phyloP scores from a whole-genome alignment of 2,329 filamentous ascomycete genomes.

The Xylaria sp. region DNA sequence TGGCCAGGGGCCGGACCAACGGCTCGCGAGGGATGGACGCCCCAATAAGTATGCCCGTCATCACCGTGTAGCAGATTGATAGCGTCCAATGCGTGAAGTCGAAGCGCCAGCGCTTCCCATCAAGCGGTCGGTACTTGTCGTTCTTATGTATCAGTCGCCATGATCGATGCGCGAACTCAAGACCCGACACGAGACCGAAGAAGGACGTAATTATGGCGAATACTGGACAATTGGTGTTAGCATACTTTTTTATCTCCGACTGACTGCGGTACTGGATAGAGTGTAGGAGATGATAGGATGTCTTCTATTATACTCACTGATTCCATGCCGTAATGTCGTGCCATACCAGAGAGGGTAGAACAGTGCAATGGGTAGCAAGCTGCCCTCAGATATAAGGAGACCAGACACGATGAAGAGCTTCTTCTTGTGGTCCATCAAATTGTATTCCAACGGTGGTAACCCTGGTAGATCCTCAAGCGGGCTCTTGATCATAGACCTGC shows the following conservation, averaged over 20 bases:
- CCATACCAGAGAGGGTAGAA: slow-evolving; percentile 46
- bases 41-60: slow-evolving; percentile 47
- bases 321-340: slow-evolving; percentile 34
- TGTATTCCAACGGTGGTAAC: slow-evolving; percentile 35
- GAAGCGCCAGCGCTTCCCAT: slow-evolving; percentile 44
- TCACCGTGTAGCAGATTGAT: slow-evolving; percentile 42
- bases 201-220: slow-evolving; percentile 52
- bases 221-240: slow-evolving; percentile 26
- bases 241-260: too few relatives aligned
- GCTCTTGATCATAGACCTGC: slow-evolving; percentile 15
- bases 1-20: slow-evolving; percentile 45
- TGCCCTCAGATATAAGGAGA: slow-evolving; percentile 44
- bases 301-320: slow-evolving; percentile 29
- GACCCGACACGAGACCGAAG: slow-evolving; percentile 50
- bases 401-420: slow-evolving; percentile 43
- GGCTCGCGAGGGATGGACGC: slow-evolving; percentile 47
- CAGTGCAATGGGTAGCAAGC: slow-evolving; percentile 46
- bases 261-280: background rate
- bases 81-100: slow-evolving; percentile 46
- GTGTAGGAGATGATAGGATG: background rate
- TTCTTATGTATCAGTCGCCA: slow-evolving; percentile 45
- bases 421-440: slow-evolving; percentile 34
- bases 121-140: slow-evolving; percentile 47
- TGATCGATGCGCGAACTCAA: slow-evolving; percentile 47
- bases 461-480: slow-evolving; percentile 21